These are phyloP conservation scores for Ceratobasidium sp. DNA, from an alignment of 1,284 basidiomycete species.

Conservation along the genomic window DNA sequence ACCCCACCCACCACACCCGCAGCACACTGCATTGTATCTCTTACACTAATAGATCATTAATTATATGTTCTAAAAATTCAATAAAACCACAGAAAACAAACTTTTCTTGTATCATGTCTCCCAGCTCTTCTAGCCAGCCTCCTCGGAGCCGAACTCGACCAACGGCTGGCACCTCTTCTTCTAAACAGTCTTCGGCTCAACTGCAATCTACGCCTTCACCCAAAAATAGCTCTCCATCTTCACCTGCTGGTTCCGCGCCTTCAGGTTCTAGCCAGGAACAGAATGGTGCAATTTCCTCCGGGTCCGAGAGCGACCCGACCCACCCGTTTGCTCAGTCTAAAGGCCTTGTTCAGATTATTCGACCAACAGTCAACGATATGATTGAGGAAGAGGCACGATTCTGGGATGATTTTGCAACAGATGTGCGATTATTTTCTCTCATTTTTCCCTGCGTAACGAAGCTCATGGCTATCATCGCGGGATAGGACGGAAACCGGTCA, in stretches of 20 bases:
- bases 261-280: background rate
- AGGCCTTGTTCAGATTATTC: conserved; percentile 36
- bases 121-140: no score
- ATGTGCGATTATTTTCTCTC: conserved; percentile 7
- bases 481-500: conserved; percentile 23
- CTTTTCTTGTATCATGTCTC: background rate
- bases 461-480: background rate
- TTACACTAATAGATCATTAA: no score
- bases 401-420: conserved; percentile 39
- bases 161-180: no score
- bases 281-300: background rate
- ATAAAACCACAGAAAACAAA: background rate
- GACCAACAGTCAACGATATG: conserved; percentile 13
- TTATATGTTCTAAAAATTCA: no score
- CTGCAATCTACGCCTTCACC: background rate
- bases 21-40: no score
- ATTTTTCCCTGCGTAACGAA: no score
- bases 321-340: conserved; percentile 32
- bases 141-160: no score
- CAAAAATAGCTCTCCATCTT: background rate
- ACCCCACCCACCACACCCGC: no score
- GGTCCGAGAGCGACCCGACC: background rate
- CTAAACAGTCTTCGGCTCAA: no score
- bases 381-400: conserved; percentile 40
- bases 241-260: background rate